Base-by-base conservation (phyloP, 345 rosid genomes). In the Gossypium stocksii region DNA sequence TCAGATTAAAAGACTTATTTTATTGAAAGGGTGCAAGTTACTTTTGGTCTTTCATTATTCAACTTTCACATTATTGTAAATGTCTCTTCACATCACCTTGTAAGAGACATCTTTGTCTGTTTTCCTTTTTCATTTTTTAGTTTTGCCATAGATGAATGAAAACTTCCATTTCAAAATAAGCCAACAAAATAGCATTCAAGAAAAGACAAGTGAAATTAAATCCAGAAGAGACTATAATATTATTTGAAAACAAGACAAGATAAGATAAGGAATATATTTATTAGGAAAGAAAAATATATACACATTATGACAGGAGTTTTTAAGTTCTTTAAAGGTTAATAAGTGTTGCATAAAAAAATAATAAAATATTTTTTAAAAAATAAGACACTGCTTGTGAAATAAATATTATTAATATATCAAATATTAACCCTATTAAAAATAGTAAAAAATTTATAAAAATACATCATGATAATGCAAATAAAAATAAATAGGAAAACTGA, bases 111-210 rank as follows among this genome's bases (percentile, higher is more conserved):
- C 48, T 68, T 49, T 51, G 49, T 65, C 69, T 22, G 34, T 22
- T 22, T 57, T 57, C 23, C 14, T 1, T 22, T 59, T 59, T 29
- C 38, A 3, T 29, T 29, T 59, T 27, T 1, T 2, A 6, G 3
- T 71, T 29, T 17, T n/a, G 34, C 16, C 23, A 67, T n/a, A 34
- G n/a, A 66, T 66, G 52, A 38, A 46, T 66, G 29, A 38, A 1
- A 22, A 3, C 13, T 46, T 25, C 0, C 41, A 13, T 67, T 46
- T 11, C 4, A 61, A 41, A 64, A 43, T 44, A 3, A 53, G 29
- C 62, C 73, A 53, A 70, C 49, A 34, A 53, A 70, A 53, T 34
- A 34, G 48, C 25, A 34, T 54, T 53, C 74, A 70, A 54, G 25
- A 54, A 9, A 34, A 70, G 49, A 53, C 25, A 70, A 12, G 0